Evolutionary conservation across 208 protist genomes (phyloP).

Genomic region (Leishmania martiniquensis): DNA sequence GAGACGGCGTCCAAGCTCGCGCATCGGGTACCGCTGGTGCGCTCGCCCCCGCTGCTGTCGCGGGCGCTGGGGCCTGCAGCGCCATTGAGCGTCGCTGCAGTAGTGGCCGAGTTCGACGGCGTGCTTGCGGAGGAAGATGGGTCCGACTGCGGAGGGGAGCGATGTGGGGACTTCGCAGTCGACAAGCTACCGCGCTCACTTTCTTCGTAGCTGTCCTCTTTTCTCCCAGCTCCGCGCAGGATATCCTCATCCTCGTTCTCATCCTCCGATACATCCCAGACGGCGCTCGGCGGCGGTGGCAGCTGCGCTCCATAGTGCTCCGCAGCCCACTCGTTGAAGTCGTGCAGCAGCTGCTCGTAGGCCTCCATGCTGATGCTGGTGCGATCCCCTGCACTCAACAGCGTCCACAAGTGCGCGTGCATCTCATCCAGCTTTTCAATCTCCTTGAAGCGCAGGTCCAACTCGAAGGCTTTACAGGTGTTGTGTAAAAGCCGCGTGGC

Average conservation of each 20-base stretch:
- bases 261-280: conserved; percentile 25
- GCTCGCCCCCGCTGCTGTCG: no score
- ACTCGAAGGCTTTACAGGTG: conserved; percentile 80
- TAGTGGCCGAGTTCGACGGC: neutral
- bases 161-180: neutral
- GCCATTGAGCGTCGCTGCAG: neutral
- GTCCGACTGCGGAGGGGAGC: no score
- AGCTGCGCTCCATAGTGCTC: conserved; percentile 20
- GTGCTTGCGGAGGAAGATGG: neutral
- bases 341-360: conserved; percentile 58
- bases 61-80: no score
- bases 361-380: conserved; percentile 53
- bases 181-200: neutral
- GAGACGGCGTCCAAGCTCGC: conserved; percentile 9
- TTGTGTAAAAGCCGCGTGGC: conserved; percentile 40
- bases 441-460: conserved; percentile 78
- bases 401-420: conserved; percentile 70
- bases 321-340: conserved; percentile 47
- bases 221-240: neutral
- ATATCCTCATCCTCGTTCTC: conserved; percentile 10
- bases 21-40: conserved; percentile 5
- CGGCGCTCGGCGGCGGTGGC: conserved; percentile 10
- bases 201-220: neutral
- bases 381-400: conserved; percentile 55
- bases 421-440: conserved; percentile 83